Percentiles rank a stretch among this genome's conserved stretches.
Conservation (phyloP, 2,329 filamentous ascomycete genomes). For the Cercospora sp. region DNA sequence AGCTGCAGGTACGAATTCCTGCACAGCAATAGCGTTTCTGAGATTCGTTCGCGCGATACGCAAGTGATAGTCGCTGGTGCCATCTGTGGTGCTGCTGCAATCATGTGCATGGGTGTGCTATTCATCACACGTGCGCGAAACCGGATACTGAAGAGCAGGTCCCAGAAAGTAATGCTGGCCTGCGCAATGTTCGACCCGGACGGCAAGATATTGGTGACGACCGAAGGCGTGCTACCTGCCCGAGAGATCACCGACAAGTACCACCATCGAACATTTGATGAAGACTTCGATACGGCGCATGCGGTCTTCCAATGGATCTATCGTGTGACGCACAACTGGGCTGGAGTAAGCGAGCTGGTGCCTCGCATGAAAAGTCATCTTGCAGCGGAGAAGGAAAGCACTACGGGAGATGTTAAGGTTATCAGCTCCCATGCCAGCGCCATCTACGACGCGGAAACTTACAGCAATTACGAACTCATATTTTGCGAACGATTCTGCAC, state of each 20-base stretch:
- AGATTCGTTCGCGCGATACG: conserved; percentile 56
- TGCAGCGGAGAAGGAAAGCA: conserved; percentile 43
- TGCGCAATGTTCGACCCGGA: conserved; percentile 66
- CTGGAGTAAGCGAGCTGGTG: conserved; percentile 65
- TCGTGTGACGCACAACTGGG: conserved; percentile 76
- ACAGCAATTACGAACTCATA: conserved; percentile 70
- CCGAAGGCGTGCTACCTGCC: conserved; percentile 67
- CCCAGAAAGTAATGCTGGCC: conserved; percentile 57
- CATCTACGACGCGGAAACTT: conserved; percentile 56
- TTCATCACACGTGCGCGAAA: conserved; percentile 43
- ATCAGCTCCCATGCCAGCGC: conserved; percentile 35
- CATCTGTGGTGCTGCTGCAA: conserved; percentile 49
- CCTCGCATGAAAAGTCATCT: conserved; percentile 72
- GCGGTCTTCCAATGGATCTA: conserved; percentile 87
- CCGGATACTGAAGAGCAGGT: conserved; percentile 44
- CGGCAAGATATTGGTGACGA: conserved; percentile 67
- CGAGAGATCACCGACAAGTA: conserved; percentile 79
- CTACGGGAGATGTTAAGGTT: conserved; percentile 34
- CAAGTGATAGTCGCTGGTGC: conserved; percentile 73
- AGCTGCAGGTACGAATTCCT: conserved; percentile 68
- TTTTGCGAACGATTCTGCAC: conserved; percentile 84
- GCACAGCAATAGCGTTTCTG: conserved; percentile 43
- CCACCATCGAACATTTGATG: conserved; percentile 63
- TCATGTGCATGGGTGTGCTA: conserved; percentile 40
- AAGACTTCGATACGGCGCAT: conserved; percentile 74